phyloP scores from a whole-genome alignment of 805 yeast genomes.

The Saccharomyces eubayanus region DNA sequence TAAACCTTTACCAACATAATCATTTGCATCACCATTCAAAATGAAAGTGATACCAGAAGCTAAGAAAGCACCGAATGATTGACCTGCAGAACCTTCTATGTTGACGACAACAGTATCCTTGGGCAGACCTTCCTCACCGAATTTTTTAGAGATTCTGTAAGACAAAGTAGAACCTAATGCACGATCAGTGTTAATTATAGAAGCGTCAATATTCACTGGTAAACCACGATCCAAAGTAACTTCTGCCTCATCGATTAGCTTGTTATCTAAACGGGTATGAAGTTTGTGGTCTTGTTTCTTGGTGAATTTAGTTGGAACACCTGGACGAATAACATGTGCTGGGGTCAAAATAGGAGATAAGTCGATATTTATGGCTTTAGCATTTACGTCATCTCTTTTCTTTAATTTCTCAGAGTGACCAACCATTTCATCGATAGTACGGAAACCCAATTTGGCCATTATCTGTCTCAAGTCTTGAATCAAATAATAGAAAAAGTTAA shows the following conservation, averaged over 20 bases:
- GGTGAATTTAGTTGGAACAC: slow-evolving; percentile 87
- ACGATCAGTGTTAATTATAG: slow-evolving; percentile 92
- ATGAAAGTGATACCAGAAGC: slow-evolving; percentile 94
- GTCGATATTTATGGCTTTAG: slow-evolving; percentile 87
- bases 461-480: slow-evolving; percentile 84
- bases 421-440: slow-evolving; percentile 95
- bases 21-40: slow-evolving; percentile 95
- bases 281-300: slow-evolving; percentile 90
- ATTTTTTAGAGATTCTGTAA: slow-evolving; percentile 84
- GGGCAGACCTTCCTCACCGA: slow-evolving; percentile 90
- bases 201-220: slow-evolving; percentile 89
- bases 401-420: slow-evolving; percentile 89
- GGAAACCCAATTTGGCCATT: slow-evolving; percentile 93
- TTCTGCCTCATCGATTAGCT: slow-evolving; percentile 92
- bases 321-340: slow-evolving; percentile 92
- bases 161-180: slow-evolving; percentile 92
- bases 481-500: slow-evolving; percentile 92
- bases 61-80: slow-evolving; percentile 95
- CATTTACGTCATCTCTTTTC: slow-evolving; percentile 79
- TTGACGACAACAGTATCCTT: slow-evolving; percentile 94
- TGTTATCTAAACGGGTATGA: slow-evolving; percentile 90
- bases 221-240: slow-evolving; percentile 91
- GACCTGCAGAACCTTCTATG: slow-evolving; percentile 91
- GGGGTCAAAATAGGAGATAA: slow-evolving; percentile 92
- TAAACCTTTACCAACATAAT: slow-evolving; percentile 94